Percentiles rank a stretch among this genome's conserved stretches.
Conservation (phyloP, 108 stramenopile genomes). For the Stephanodiscus triporus region DNA sequence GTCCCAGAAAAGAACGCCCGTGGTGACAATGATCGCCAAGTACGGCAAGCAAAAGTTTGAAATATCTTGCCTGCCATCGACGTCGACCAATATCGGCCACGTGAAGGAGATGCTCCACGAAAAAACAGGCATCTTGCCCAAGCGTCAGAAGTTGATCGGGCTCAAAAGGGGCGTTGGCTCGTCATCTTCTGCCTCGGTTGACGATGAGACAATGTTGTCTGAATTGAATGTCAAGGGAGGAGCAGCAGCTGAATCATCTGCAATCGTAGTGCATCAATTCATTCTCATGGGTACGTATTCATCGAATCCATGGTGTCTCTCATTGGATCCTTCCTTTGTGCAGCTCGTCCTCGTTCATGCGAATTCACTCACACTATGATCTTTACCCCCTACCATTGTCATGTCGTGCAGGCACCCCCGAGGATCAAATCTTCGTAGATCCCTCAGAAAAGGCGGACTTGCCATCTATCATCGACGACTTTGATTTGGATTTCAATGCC, state of each 20-base stretch:
- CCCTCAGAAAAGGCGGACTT: slow-evolving; percentile 75
- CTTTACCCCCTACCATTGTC: too few relatives aligned
- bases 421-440: slow-evolving; percentile 92
- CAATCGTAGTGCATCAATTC: slow-evolving; percentile 61
- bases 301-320: too few relatives aligned
- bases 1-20: neutral
- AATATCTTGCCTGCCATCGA: slow-evolving; percentile 50
- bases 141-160: slow-evolving; percentile 93
- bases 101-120: slow-evolving; percentile 69
- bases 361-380: too few relatives aligned
- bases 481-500: slow-evolving; percentile 90
- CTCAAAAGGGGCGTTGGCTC: slow-evolving; percentile 44
- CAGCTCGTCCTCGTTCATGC: too few relatives aligned
- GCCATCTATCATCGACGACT: slow-evolving; percentile 90
- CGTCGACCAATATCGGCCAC: slow-evolving; percentile 58
- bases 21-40: slow-evolving; percentile 71
- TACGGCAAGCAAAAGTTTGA: slow-evolving; percentile 76
- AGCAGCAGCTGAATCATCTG: slow-evolving; percentile 31
- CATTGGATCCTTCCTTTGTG: too few relatives aligned
- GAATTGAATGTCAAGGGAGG: slow-evolving; percentile 67
- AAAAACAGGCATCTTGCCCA: slow-evolving; percentile 77
- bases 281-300: slow-evolving; percentile 98
- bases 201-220: slow-evolving; percentile 68
- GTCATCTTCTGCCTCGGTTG: slow-evolving; percentile 28
- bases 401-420: too few relatives aligned